phyloP scores from a whole-genome alignment of 129 eudicot genomes.

The Logfia minima region DNA sequence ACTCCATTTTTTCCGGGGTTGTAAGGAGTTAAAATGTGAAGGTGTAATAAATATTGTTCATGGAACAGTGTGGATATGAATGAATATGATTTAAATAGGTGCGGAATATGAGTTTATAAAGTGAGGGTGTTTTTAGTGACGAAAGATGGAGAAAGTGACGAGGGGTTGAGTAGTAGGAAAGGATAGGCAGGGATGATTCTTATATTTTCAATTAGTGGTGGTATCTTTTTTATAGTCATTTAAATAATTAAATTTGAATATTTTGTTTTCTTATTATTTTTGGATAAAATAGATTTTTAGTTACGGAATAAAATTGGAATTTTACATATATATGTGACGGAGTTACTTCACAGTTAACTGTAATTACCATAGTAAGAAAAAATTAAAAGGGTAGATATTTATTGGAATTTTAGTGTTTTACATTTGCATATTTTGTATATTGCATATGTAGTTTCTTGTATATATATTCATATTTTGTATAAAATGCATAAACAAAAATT shows the following conservation, averaged over 20 bases:
- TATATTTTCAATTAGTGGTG: constrained; percentile 22
- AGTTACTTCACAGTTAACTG: no score
- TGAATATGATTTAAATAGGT: not conserved
- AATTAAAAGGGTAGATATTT: no score
- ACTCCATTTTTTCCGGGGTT: constrained; percentile 35
- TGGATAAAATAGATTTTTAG: no score
- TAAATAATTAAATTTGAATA: not conserved
- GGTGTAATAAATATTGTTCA: not conserved
- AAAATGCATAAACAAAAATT: no score
- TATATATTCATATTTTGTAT: no score
- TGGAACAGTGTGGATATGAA: constrained; percentile 1
- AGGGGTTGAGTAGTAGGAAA: not conserved
- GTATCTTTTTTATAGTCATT: not conserved
- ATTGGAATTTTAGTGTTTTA: no score
- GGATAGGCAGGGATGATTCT: constrained; percentile 39
- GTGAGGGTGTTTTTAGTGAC: constrained; percentile 23
- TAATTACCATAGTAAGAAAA: no score
- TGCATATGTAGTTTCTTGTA: no score
- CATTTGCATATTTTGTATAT: no score
- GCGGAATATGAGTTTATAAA: not conserved
- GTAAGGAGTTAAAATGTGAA: not conserved
- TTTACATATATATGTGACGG: no score
- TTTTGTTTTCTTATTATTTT: no score
- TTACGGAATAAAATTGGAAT: no score
- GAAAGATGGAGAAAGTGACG: constrained; percentile 13